A percentile compares a stretch with the other conserved stretches of the same genome.
phyloP scores from a whole-genome alignment of 257 asterid species.

The Knoxia roxburghii region DNA sequence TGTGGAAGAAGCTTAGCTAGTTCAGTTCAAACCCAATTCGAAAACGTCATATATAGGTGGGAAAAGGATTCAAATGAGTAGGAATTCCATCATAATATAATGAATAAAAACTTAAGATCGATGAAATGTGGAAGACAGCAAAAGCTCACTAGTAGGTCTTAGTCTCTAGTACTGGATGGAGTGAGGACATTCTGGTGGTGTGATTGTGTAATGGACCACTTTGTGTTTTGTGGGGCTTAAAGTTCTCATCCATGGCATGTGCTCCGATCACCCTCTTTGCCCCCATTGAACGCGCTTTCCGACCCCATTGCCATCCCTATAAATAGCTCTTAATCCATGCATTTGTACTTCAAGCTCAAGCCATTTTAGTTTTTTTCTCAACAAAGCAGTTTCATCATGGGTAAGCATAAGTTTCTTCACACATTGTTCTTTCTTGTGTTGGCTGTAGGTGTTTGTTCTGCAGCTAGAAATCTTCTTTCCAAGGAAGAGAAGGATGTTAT shows the following conservation, averaged over 20 bases:
- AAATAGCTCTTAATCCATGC: conserved; percentile 36
- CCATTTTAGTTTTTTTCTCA: not conserved
- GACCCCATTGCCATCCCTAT: conserved; percentile 28
- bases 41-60: conserved; percentile 5
- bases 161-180: not conserved
- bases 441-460: conserved; percentile 40
- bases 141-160: conserved; percentile 42
- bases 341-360: conserved; percentile 10
- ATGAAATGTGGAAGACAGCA: conserved; percentile 62
- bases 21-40: too few species aligned
- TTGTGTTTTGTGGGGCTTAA: conserved; percentile 52
- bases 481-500: conserved; percentile 23
- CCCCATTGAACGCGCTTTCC: conserved; percentile 29
- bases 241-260: conserved; percentile 22
- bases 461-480: conserved; percentile 52
- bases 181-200: conserved; percentile 25
- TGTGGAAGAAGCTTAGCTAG: not conserved
- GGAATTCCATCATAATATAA: conserved; percentile 15
- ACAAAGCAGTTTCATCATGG: conserved; percentile 23
- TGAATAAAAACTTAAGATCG: not conserved
- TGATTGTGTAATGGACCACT: conserved; percentile 48
- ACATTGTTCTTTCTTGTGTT: conserved; percentile 36
- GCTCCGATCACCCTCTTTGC: conserved; percentile 18
- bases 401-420: conserved; percentile 18
- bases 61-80: conserved; percentile 16